These are phyloP conservation scores for Dendrothele bispora DNA, from an alignment of 768 basidiomycete genomes.

Conservation along the genomic window DNA sequence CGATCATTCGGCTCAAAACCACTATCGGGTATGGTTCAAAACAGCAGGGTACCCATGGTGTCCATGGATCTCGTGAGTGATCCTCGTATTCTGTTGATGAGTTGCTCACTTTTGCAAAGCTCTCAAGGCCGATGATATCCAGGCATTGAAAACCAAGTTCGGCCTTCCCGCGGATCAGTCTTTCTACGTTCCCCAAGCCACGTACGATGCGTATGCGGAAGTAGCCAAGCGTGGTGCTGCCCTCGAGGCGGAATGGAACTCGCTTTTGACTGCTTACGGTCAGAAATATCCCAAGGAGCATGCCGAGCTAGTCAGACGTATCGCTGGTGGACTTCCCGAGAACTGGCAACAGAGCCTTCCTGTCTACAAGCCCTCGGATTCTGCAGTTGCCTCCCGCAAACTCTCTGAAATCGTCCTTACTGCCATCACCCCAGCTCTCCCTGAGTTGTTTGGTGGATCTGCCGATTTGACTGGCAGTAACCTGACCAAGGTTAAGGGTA, in stretches of 20 bases:
- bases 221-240: conserved; percentile 72
- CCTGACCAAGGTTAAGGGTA: conserved; percentile 81
- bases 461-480: conserved; percentile 93
- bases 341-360: conserved; percentile 88
- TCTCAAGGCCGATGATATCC: conserved; percentile 90
- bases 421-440: conserved; percentile 69
- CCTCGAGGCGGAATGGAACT: conserved; percentile 74
- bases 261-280: conserved; percentile 65
- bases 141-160: conserved; percentile 78
- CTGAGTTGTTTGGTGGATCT: conserved; percentile 87
- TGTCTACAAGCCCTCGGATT: conserved; percentile 78
- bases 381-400: conserved; percentile 90
- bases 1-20: conserved; percentile 82
- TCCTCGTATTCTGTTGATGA: neutral
- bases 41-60: conserved; percentile 90
- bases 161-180: conserved; percentile 76
- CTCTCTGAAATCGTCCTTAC: conserved; percentile 88
- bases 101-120: conserved; percentile 42
- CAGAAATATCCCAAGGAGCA: conserved; percentile 83
- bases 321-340: conserved; percentile 77
- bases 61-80: conserved; percentile 87
- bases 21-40: conserved; percentile 95
- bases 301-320: conserved; percentile 83
- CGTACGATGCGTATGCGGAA: conserved; percentile 66
- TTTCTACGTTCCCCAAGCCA: conserved; percentile 76